phyloP scores from a whole-genome alignment of 805 yeast species.

The Candida tallmaniae region DNA sequence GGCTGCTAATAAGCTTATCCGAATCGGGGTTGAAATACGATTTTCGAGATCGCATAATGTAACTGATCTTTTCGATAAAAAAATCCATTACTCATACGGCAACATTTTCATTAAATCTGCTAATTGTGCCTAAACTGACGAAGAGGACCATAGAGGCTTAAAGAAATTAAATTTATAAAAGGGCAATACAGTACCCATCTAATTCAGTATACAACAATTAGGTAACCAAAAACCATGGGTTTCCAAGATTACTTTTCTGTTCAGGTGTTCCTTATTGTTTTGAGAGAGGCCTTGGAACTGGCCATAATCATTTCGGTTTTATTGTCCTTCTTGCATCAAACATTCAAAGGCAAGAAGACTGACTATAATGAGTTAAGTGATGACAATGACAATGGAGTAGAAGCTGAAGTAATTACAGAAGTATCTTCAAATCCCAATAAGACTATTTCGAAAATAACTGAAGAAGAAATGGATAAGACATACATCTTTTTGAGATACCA shows the following conservation, averaged over 20 bases:
- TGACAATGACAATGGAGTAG: not conserved
- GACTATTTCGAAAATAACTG: not conserved
- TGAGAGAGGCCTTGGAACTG: conserved; percentile 71
- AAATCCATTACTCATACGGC: not conserved
- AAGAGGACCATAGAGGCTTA: too few relatives aligned
- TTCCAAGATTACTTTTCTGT: conserved; percentile 52
- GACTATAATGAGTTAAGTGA: not conserved
- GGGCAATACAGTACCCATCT: too few relatives aligned
- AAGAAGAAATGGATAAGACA: not conserved
- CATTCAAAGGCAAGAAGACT: conserved; percentile 17
- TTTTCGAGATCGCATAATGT: not conserved
- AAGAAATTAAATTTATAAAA: too few relatives aligned
- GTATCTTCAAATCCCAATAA: not conserved
- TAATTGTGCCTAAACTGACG: not conserved
- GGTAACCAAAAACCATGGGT: conserved; percentile 3
- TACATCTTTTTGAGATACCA: conserved; percentile 29
- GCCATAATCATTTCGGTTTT: conserved; percentile 73
- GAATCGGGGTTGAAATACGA: too few relatives aligned
- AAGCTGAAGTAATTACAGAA: not conserved
- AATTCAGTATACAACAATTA: not conserved
- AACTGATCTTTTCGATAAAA: conserved; percentile 3
- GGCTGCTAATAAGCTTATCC: too few relatives aligned
- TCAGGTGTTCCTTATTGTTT: conserved; percentile 67
- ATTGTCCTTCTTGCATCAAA: conserved; percentile 66
- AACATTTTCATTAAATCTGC: not conserved